Evolutionary conservation across 805 yeast species (phyloP), one percentile per base, ranked within the genome.

Genomic region (Starmerella bombi): DNA sequence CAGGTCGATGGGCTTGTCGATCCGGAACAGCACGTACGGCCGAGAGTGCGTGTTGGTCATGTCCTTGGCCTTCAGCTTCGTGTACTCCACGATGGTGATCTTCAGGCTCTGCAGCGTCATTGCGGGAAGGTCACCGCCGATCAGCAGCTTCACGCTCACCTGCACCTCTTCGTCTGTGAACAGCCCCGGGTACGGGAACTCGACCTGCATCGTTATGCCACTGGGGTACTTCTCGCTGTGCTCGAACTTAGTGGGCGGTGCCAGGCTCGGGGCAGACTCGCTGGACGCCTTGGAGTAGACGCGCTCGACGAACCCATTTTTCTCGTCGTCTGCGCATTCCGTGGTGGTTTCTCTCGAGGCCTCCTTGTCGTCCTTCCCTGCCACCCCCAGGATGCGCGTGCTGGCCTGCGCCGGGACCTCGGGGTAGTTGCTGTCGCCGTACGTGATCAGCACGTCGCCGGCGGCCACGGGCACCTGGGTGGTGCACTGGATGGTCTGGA

Each of bases 81-180:
- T 45, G 18, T 28, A 16, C 37, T 39, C 46, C 5, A 37, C 12
- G 16, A 45, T 34, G 23, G 28, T 31, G 20, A 45, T 36, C 20
- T 32, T 32, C 16, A 39, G 27, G 12, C 25, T 29, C 17, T 17
- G 33, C 32, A 45, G 30, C 18, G 22, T 27, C 28, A 45, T 28
- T 8, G 35, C 34, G 12, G 49, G 49, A 32, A 40, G 32, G 2
- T 38, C 38, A 7, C 46, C 45, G 5, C 32, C 17, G 6, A 35
- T 22, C 5, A 5, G 19, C 3, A 39, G n/a, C 15, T 16, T 19
- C 15, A 35, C 32, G 6, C 21, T 21, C 17, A 45, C 7, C 1
- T 28, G 19, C 28, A 45, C 40, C 14, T 37, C 34, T 15, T 40
- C 41, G 32, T 42, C 46, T 2, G 43, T 41, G 32, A 32, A 41